Base-by-base conservation (phyloP, 192 early-diverging fungal species). In the Backusella macrospora region DNA sequence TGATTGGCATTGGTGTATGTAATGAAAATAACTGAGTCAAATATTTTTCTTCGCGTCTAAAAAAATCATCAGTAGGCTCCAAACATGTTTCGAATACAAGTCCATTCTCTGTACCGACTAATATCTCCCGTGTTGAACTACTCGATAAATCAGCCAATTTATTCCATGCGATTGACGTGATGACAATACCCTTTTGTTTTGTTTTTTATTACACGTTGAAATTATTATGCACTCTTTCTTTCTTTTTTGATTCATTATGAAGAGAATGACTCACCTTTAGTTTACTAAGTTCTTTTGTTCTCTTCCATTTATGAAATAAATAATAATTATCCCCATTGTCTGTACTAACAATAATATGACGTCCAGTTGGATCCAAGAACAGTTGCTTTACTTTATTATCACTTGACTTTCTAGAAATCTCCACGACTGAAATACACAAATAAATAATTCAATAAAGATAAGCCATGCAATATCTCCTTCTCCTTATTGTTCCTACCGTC, bases 161-260 rank as follows among this genome's bases (percentile, higher is more conserved):
- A 48, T 92, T 95, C 96, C 96, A 98, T 2, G 93, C 96, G 16
- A 98, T 88, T 0, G 93, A 91, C 39, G 95, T 92, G 59, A 97
- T 86, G 37, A 91, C 80, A 70, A 96, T 83, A 39, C 65, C 65
- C 37, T 42, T 39, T 66, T 18, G 23, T 12, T 0, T 12, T 29
- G 34, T 46, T n/a, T 14, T 18, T 46, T 8, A 15, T 7, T 76
- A 37, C 13, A 34, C 29, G 2, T 34, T 34, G 29, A 34, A 34
- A 34, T 34, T 34, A 2, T 34, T 34, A 34, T 34, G 29, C 29
- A 2, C 29, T 34, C 2, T 62, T 29, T 39, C 8, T 64, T 37
- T 65, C 15, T 37, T 63, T 38, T 10, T 65, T n/a, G 14, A 21
- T 38, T 13, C 9, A 23, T 42, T 21, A 44, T 47, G 37, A 18